Percentiles rank a stretch among this genome's conserved stretches.
These are phyloP conservation scores for Verbena officinalis DNA, from an alignment of 257 asterid genomes.

Conservation along the genomic window DNA sequence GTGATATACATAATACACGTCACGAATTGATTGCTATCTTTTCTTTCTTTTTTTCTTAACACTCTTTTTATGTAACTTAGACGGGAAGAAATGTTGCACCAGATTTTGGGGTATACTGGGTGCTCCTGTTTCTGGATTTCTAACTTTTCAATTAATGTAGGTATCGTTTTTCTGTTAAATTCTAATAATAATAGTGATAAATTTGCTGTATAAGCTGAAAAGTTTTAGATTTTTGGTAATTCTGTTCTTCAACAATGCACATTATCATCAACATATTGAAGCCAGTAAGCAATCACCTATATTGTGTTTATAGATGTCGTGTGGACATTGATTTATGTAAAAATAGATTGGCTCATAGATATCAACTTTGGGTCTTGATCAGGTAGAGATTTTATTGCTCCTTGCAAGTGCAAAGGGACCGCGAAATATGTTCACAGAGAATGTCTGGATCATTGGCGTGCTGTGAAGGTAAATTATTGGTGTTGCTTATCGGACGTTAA, in stretches of 20 bases:
- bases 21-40: not conserved
- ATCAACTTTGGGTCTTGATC: constrained; percentile 35
- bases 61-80: not conserved
- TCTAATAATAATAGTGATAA: not conserved
- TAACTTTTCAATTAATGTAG: not conserved
- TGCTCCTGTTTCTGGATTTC: not conserved
- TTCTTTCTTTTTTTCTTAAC: no score
- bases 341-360: constrained; percentile 21
- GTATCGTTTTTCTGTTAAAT: not conserved
- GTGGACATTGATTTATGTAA: constrained; percentile 3
- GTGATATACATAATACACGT: constrained; percentile 8
- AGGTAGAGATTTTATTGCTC: constrained; percentile 98
- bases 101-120: not conserved
- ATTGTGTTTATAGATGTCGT: not conserved
- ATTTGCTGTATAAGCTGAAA: constrained; percentile 7
- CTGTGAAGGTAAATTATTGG: constrained; percentile 66
- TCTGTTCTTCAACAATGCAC: not conserved
- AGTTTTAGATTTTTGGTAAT: not conserved
- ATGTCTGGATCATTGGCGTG: constrained; percentile 97
- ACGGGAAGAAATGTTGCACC: not conserved
- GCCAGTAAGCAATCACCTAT: not conserved
- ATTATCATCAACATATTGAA: not conserved
- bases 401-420: constrained; percentile 97
- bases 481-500: constrained; percentile 3
- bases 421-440: constrained; percentile 86